phyloP scores from a whole-genome alignment of 257 asterid genomes.

The Sherardia arvensis region DNA sequence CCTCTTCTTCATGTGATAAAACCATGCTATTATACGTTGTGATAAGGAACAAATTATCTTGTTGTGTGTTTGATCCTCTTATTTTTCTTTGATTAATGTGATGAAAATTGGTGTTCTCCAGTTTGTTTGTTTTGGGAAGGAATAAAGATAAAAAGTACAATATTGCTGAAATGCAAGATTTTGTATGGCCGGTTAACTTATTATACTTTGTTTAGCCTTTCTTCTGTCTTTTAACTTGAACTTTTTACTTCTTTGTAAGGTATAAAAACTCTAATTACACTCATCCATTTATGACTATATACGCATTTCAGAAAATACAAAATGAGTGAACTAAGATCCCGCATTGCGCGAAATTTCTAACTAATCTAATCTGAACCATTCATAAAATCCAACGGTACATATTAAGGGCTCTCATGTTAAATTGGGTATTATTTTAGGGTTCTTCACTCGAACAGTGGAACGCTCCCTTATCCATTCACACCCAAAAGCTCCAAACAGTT shows the following conservation, averaged over 20 bases:
- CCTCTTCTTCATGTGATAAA: not conserved
- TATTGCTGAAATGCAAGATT: not conserved
- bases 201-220: not conserved
- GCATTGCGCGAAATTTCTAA: not conserved
- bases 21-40: not conserved
- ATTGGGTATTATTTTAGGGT: not conserved
- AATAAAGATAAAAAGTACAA: not conserved
- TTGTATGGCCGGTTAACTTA: not conserved
- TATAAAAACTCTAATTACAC: not conserved
- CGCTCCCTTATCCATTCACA: not conserved
- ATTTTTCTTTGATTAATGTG: not conserved
- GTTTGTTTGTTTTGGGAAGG: conserved; percentile 1
- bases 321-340: not conserved
- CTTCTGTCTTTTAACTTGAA: not conserved
- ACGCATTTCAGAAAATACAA: not conserved
- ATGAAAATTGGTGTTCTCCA: not conserved
- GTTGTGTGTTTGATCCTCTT: not conserved
- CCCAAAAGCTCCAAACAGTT: not conserved
- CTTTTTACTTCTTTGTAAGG: not conserved
- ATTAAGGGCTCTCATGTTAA: not conserved
- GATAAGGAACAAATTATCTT: not conserved
- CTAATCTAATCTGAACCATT: not conserved
- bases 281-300: not conserved
- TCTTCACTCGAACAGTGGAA: not conserved
- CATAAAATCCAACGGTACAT: not conserved